These are phyloP conservation scores for Sclerospora graminicola DNA, from an alignment of 352 stramenopile genomes.

Conservation along the genomic window DNA sequence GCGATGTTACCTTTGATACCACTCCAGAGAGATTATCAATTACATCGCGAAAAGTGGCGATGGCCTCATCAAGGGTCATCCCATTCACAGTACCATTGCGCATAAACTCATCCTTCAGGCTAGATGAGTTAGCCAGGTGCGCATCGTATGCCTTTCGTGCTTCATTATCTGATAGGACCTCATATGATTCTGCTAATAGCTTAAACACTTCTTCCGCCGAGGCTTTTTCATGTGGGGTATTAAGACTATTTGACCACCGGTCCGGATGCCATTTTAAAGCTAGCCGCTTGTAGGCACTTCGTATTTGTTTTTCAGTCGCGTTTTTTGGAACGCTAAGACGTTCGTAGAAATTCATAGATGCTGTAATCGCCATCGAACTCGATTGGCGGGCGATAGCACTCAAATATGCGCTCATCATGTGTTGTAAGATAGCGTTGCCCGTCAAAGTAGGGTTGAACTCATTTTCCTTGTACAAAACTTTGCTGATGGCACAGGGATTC, in stretches of 20 bases:
- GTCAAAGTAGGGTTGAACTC: conserved; percentile 46
- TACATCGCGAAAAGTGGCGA: conserved; percentile 67
- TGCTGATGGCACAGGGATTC: conserved; percentile 29
- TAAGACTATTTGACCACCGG: conserved; percentile 41
- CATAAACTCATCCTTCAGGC: conserved; percentile 65
- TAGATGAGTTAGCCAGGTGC: conserved; percentile 35
- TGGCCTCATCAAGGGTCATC: conserved; percentile 79
- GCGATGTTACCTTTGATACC: conserved; percentile 46
- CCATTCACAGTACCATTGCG: conserved; percentile 66
- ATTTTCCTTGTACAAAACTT: conserved; percentile 34
- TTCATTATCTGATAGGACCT: conserved; percentile 59
- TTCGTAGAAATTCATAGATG: conserved; percentile 80
- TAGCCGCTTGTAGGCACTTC: conserved; percentile 59
- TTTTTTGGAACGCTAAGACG: conserved; percentile 57
- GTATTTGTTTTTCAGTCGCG: conserved; percentile 56
- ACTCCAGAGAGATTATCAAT: conserved; percentile 50
- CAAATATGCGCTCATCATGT: conserved; percentile 80
- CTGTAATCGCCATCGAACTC: conserved; percentile 72
- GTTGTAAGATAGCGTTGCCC: conserved; percentile 67
- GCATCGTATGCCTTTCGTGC: conserved; percentile 55
- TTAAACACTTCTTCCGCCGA: conserved; percentile 78
- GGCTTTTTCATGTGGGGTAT: conserved; percentile 45
- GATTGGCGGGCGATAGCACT: conserved; percentile 56
- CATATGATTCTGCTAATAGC: conserved; percentile 73
- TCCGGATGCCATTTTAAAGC: conserved; percentile 85